These are phyloP conservation scores for Cylindrotheca closterium DNA, from an alignment of 108 stramenopile genomes.

Conservation along the genomic window DNA sequence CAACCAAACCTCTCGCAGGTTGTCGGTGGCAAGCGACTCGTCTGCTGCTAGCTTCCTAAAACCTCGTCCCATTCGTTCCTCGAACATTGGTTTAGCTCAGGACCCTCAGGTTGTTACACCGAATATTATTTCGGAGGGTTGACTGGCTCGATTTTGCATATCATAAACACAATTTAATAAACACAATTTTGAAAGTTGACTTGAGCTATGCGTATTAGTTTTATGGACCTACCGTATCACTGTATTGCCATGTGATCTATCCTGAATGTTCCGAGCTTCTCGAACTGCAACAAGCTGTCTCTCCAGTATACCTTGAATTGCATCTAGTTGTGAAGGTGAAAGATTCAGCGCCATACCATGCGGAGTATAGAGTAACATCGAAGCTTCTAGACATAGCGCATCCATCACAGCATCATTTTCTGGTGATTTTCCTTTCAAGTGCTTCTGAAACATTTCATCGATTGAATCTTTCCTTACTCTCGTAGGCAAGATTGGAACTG, in stretches of 20 bases:
- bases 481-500: neutral
- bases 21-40: neutral
- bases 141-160: too few species aligned
- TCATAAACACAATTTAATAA: too few species aligned
- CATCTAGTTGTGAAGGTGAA: slow-evolving; percentile 74
- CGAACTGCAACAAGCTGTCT: slow-evolving; percentile 52
- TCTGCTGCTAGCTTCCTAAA: neutral
- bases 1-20: neutral
- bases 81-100: neutral
- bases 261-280: slow-evolving; percentile 56
- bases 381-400: slow-evolving; percentile 69
- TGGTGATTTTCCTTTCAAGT: slow-evolving; percentile 27
- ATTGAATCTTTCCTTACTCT: neutral
- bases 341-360: slow-evolving; percentile 74
- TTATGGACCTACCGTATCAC: too few species aligned
- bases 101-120: neutral
- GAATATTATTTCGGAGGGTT: neutral
- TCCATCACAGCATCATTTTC: slow-evolving; percentile 63
- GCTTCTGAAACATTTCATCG: slow-evolving; percentile 26
- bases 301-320: slow-evolving; percentile 49
- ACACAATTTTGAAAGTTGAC: too few species aligned
- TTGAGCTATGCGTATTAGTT: too few species aligned
- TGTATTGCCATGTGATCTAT: slow-evolving; percentile 36
- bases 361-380: slow-evolving; percentile 60
- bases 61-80: neutral